Evolutionary conservation across 2,329 filamentous ascomycete genomes (phyloP).

Genomic region (Aspergillus sp.): DNA sequence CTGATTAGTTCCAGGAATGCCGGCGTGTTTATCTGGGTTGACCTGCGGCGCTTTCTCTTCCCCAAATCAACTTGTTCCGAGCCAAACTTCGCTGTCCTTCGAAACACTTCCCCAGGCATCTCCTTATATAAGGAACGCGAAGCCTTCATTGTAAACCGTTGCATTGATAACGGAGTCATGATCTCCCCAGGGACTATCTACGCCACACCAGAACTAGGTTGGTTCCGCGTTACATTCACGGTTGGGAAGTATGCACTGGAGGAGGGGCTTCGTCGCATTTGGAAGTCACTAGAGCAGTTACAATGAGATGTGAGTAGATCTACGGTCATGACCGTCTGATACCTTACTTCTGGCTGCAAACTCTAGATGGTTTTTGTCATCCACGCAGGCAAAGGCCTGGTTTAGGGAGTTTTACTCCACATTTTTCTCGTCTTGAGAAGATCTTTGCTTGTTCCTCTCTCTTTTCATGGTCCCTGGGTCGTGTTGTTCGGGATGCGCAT

Average conservation of each 20-base stretch:
- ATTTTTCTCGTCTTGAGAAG: too few species aligned
- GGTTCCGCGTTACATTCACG: background rate
- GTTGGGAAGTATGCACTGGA: background rate
- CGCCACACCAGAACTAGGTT: background rate
- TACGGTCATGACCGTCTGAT: too few species aligned
- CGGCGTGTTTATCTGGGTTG: background rate
- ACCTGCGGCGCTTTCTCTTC: background rate
- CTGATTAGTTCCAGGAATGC: background rate
- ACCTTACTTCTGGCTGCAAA: too few species aligned
- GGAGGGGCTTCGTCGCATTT: background rate
- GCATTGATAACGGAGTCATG: background rate
- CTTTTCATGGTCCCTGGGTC: too few species aligned
- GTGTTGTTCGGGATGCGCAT: too few species aligned
- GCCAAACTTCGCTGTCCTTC: background rate
- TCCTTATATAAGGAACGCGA: background rate
- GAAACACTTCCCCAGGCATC: background rate
- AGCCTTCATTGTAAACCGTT: background rate
- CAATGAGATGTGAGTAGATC: too few species aligned
- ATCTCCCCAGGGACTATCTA: background rate
- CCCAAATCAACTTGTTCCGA: too few species aligned
- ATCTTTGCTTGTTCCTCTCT: too few species aligned
- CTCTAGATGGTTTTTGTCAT: too few species aligned
- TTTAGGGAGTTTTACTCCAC: too few species aligned
- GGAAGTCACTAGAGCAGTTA: too few species aligned
- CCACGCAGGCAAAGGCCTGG: too few species aligned